Evolutionary conservation across 1,284 basidiomycete genomes (phyloP).

Genomic region (Mycosarcoma maydis): DNA sequence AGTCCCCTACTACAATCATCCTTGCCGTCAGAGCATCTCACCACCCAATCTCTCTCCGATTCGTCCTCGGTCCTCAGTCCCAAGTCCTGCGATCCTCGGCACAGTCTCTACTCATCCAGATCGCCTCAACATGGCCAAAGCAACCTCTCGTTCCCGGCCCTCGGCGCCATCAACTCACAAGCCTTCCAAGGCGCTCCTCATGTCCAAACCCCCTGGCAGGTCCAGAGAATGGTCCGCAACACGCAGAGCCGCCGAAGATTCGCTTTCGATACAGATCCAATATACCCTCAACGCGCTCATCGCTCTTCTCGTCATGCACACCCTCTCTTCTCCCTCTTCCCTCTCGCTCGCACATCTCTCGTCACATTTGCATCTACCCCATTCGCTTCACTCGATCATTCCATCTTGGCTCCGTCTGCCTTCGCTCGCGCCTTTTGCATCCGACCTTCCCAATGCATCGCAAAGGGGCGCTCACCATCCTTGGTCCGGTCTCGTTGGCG

Average conservation of each 20-base stretch:
- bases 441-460: slow-evolving; percentile 57
- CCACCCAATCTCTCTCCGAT: not conserved
- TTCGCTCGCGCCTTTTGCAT: slow-evolving; percentile 47
- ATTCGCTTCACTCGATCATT: slow-evolving; percentile 49
- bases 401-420: slow-evolving; percentile 53
- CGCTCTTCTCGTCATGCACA: slow-evolving; percentile 52
- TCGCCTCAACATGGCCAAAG: slow-evolving; percentile 16
- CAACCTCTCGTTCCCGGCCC: slow-evolving; percentile 17
- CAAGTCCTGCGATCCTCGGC: too few species aligned
- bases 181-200: slow-evolving; percentile 7
- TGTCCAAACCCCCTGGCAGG: slow-evolving; percentile 5
- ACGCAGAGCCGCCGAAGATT: slow-evolving; percentile 33
- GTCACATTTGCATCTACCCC: slow-evolving; percentile 48
- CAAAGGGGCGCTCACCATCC: slow-evolving; percentile 23
- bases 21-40: too few species aligned
- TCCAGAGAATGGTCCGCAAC: slow-evolving; percentile 43
- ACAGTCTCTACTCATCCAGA: not conserved
- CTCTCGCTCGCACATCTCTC: slow-evolving; percentile 53
- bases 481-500: slow-evolving; percentile 26
- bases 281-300: slow-evolving; percentile 49
- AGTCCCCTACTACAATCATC: not conserved
- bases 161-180: slow-evolving; percentile 2
- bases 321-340: slow-evolving; percentile 55
- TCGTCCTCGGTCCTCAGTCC: too few species aligned
- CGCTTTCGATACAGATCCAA: slow-evolving; percentile 37